phyloP scores from a whole-genome alignment of 768 basidiomycete genomes.

The Leccinum olivaceopallidum region DNA sequence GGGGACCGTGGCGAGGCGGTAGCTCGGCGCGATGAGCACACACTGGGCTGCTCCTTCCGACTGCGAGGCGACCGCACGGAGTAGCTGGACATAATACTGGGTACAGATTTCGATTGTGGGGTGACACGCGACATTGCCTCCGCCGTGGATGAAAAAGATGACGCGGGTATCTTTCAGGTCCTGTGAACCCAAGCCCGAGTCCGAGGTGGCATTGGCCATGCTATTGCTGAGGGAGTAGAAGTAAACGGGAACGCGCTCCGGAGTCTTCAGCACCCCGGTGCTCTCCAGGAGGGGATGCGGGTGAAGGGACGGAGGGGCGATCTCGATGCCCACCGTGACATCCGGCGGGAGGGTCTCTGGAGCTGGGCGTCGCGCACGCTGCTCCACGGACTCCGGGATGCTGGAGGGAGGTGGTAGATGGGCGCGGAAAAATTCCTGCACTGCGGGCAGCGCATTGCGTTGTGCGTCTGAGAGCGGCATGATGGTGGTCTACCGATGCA shows the following conservation, averaged over 20 bases:
- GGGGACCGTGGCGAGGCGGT: conserved; percentile 24
- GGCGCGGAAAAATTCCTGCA: not conserved
- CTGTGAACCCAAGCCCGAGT: not conserved
- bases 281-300: too few relatives aligned
- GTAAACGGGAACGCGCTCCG: too few relatives aligned
- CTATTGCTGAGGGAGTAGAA: too few relatives aligned
- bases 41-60: conserved; percentile 1
- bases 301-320: too few relatives aligned
- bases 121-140: conserved; percentile 18
- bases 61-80: conserved; percentile 8
- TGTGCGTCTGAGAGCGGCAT: conserved; percentile 21
- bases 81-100: conserved; percentile 8
- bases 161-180: not conserved
- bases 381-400: conserved; percentile 5
- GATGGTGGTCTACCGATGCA: not conserved
- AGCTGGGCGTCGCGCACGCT: conserved; percentile 11
- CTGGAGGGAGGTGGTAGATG: not conserved
- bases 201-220: too few relatives aligned
- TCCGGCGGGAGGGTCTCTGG: conserved; percentile 1
- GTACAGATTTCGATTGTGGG: conserved; percentile 11
- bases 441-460: conserved; percentile 4
- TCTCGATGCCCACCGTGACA: conserved; percentile 12
- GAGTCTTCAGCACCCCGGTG: not conserved
- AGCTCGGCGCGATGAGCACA: conserved; percentile 24
- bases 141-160: conserved; percentile 29